Percentiles rank a stretch among this genome's conserved stretches.
Conservation (phyloP, 2,329 filamentous ascomycete genomes). For the Ophiostoma montium region DNA sequence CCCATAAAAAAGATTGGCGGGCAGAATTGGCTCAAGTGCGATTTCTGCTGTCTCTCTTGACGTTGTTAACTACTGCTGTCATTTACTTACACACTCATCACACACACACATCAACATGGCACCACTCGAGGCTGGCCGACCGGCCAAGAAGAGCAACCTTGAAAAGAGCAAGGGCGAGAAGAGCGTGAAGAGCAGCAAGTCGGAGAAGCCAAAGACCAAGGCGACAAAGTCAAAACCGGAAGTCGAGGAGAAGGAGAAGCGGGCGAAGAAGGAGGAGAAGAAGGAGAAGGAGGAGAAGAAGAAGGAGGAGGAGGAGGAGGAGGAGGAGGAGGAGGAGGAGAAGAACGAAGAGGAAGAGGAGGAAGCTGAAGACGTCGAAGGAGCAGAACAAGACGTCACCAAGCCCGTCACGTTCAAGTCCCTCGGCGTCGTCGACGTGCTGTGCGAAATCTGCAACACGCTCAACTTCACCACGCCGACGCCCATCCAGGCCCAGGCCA, state of each 20-base stretch:
- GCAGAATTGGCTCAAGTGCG: background rate
- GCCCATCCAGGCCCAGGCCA: slow-evolving; percentile 74
- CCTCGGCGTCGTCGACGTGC: slow-evolving; percentile 65
- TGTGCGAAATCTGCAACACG: slow-evolving; percentile 75
- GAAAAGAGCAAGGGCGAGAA: slow-evolving; percentile 20
- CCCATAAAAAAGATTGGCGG: slow-evolving; percentile 1
- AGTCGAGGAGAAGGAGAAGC: background rate
- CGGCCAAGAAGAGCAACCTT: slow-evolving; percentile 28
- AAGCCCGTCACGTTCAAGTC: slow-evolving; percentile 54
- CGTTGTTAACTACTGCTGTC: no score
- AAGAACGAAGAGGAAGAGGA: background rate
- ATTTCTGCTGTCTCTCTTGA: no score
- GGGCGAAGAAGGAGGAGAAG: background rate
- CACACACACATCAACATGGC: background rate
- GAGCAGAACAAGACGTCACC: no score
- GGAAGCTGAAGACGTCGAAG: background rate
- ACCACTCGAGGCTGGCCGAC: slow-evolving; percentile 22
- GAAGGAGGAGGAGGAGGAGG: background rate
- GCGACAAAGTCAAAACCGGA: background rate
- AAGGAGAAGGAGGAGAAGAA: background rate
- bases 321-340: background rate
- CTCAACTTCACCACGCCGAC: slow-evolving; percentile 79
- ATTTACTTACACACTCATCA: no score
- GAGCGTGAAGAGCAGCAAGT: background rate
- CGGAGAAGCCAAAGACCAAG: background rate